Percentiles rank a stretch among this genome's conserved stretches.
Evolutionary conservation across 805 yeast species (phyloP).

Genomic region (Kodamaea leandrae): DNA sequence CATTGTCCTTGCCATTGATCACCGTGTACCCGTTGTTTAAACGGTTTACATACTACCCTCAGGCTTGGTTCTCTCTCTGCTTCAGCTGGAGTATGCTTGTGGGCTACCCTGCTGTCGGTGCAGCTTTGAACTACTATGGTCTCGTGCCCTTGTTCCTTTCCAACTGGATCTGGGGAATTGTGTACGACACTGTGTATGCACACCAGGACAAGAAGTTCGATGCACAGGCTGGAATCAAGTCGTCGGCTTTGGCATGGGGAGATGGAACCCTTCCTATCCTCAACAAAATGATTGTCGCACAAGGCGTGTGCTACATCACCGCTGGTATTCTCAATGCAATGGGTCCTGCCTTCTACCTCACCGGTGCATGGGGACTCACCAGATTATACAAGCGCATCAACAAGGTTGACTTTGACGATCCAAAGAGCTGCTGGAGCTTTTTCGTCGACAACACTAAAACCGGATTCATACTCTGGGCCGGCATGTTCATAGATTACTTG

Average conservation of each 20-base stretch:
- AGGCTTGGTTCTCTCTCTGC: slow-evolving; percentile 72
- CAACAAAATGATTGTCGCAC: slow-evolving; percentile 61
- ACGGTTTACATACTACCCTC: slow-evolving; percentile 95
- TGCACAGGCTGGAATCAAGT: slow-evolving; percentile 84
- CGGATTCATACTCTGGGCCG: slow-evolving; percentile 65
- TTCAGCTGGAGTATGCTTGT: slow-evolving; percentile 93
- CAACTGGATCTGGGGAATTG: slow-evolving; percentile 89
- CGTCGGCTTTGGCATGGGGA: slow-evolving; percentile 96
- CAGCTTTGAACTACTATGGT: slow-evolving; percentile 65
- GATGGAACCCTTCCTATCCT: slow-evolving; percentile 68
- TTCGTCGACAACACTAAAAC: slow-evolving; percentile 77
- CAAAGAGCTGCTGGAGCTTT: slow-evolving; percentile 77
- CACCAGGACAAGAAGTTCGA: slow-evolving; percentile 95
- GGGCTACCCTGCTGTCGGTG: slow-evolving; percentile 96
- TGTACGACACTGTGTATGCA: slow-evolving; percentile 94
- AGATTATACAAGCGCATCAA: slow-evolving; percentile 68
- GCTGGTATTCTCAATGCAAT: slow-evolving; percentile 76
- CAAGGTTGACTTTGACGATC: slow-evolving; percentile 74
- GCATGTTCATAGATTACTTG: slow-evolving; percentile 64
- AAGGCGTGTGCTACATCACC: slow-evolving; percentile 56
- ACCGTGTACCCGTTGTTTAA: slow-evolving; percentile 90
- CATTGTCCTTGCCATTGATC: slow-evolving; percentile 74
- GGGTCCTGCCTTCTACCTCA: slow-evolving; percentile 82
- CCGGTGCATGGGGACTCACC: slow-evolving; percentile 64
- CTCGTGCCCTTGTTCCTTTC: slow-evolving; percentile 77